Evolutionary conservation across 495 filamentous ascomycete species (phyloP).

Genomic region (Xylaria scruposa): DNA sequence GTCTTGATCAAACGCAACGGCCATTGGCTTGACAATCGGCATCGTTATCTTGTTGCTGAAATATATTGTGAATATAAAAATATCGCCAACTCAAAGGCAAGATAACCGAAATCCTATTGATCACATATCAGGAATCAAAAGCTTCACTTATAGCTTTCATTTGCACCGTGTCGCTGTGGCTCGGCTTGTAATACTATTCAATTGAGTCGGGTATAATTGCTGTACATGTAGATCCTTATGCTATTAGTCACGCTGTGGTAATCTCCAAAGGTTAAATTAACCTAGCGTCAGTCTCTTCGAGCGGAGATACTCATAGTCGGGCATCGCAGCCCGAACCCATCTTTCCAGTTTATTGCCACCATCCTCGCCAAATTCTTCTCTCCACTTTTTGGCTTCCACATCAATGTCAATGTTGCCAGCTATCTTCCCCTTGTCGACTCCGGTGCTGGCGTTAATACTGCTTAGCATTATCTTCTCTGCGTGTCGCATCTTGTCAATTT

Average conservation of each 20-base stretch:
- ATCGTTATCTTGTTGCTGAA: not conserved
- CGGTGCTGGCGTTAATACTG: constrained; percentile 44
- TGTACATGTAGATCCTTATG: not conserved
- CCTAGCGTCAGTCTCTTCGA: constrained; percentile 37
- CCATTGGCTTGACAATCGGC: not conserved
- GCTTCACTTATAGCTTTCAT: not conserved
- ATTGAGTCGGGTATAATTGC: constrained; percentile 7
- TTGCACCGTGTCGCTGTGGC: not conserved
- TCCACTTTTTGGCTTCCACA: constrained; percentile 54
- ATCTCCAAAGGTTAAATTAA: not conserved
- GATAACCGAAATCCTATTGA: not conserved
- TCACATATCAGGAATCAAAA: not conserved
- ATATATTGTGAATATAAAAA: not conserved
- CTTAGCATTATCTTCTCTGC: constrained; percentile 39
- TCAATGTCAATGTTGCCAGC: constrained; percentile 45
- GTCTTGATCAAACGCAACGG: not conserved
- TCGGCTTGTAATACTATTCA: not conserved
- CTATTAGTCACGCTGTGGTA: not conserved
- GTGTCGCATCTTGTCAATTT: not conserved
- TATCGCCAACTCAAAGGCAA: not conserved
- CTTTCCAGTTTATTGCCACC: constrained; percentile 42
- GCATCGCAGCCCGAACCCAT: constrained; percentile 50
- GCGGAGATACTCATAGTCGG: constrained; percentile 56
- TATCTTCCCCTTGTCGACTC: constrained; percentile 48
- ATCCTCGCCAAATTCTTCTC: constrained; percentile 53